Base-by-base conservation (phyloP, 75 land plant species). In the Larix kaempferi region DNA sequence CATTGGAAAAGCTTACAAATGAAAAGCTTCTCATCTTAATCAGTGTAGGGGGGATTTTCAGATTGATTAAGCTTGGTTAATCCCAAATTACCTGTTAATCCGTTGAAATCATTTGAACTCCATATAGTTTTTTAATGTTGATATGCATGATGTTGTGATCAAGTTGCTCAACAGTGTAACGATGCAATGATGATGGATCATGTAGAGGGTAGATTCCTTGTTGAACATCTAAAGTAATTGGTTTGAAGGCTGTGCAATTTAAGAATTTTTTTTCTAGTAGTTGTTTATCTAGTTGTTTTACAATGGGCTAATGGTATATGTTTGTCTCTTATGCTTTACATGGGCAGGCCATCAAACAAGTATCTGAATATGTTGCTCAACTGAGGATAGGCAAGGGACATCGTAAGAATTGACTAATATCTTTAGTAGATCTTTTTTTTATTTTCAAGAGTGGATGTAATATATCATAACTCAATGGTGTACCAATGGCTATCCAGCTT, bases 1-100 rank as follows among this genome's bases (percentile, higher is more conserved):
- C 99, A 14, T 75, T 96, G 79, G 99, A 96, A 87, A 96, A 90
- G 85, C 77, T 96, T 61, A 81, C 80, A 6, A 96, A 94, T 83
- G 99, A 94, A 65, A 96, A 94, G 71, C 93, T 96, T 15, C 86
- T 93, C 44, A 82, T 82, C 60, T 79, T 95, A 57, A 94, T 91
- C 74, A 86, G 73, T 73, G 98, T 93, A 84, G 74, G 80, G 25
- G 29, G 6, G 0, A 22, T 62, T 23, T 44, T 66, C 59, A 33
- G 59, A 55, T 56, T 8, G 52, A 17, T 41, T n/a, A 58, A 52
- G 23, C 55, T 64, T n/a, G 19, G 19, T 29, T 16, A 13, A 49
- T 29, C 64, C 26, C 37, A 23, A 1, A 26, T 83, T 66, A 52
- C 54, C 16, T 55, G 33, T 66, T 71, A 27, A 19, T 57, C 16